Evolutionary conservation across 352 stramenopile genomes (phyloP), one percentile per base, ranked within the genome.

Genomic region (Nothophytophthora sp.): DNA sequence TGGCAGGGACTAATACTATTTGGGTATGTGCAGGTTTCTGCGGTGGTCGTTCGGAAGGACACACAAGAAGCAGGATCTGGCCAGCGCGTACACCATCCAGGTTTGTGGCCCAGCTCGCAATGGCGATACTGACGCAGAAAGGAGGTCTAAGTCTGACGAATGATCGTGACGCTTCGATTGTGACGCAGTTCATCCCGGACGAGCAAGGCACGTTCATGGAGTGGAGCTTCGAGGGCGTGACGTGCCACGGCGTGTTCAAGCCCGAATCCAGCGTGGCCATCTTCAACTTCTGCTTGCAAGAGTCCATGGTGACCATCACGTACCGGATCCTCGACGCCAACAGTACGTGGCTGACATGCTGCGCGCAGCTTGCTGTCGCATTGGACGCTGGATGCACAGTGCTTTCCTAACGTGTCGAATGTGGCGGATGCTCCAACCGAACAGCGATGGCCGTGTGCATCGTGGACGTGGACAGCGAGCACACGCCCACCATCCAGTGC

Each of bases 291-390:
- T 86, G 70, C 42, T 60, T 92, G 33, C 79, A 88, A 52, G 78
- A 87, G 37, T 89, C 81, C 50, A 88, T 92, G 77, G 81, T 92
- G 32, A 92, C 81, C 24, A 92, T 92, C 61, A 92, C 81, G 13
- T 92, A 92, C 52, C 81, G 81, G 37, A 63, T 88, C 19, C 51
- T 90, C 5, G 81, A 92, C 44, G 75, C 75, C 35, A 87, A 90
- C 56, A 92, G 81, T 92, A 67, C 55, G 75, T 64, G 6, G 1
- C 15, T 38, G n/a, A n/a, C n/a, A n/a, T 33, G 20, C 8, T 39
- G 25, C 44, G 24, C 6, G 40, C 11, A 8, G 4, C 12, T 41
- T 23, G 32, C 16, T 7, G 25, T 16, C 5, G n/a, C 9, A n/a
- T n/a, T n/a, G n/a, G n/a, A n/a, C n/a, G n/a, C n/a, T n/a, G n/a